These are phyloP conservation scores for Sphaerobolus stellatus DNA, from an alignment of 1,284 basidiomycete species.

Conservation along the genomic window DNA sequence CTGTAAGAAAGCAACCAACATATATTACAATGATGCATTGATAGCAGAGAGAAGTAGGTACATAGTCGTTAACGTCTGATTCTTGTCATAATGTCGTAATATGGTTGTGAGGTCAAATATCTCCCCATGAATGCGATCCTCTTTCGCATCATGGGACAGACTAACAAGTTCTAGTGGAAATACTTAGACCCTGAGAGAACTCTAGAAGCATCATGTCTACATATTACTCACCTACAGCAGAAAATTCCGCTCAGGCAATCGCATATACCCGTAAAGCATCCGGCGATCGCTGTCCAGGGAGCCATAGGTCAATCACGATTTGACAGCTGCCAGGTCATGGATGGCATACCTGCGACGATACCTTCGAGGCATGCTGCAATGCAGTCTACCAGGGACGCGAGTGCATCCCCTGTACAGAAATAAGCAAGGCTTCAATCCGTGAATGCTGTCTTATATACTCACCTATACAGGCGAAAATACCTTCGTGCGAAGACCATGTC, in stretches of 20 bases:
- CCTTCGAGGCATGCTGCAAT: constrained; percentile 18
- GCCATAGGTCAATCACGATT: background rate
- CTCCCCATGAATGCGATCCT: background rate
- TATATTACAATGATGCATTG: background rate
- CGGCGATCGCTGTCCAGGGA: constrained; percentile 15
- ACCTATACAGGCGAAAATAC: constrained; percentile 18
- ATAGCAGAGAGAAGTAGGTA: background rate
- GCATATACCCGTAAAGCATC: constrained; percentile 15
- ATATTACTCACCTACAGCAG: constrained; percentile 17
- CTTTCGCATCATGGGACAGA: background rate
- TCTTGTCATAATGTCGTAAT: background rate
- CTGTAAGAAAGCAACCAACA: background rate
- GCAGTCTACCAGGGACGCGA: constrained; percentile 16
- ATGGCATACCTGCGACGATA: constrained; percentile 15
- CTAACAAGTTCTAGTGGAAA: background rate
- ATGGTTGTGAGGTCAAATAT: background rate
- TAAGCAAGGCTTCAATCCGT: background rate
- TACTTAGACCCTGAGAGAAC: background rate
- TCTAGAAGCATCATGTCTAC: background rate
- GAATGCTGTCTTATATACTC: background rate
- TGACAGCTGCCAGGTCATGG: background rate
- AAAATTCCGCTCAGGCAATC: constrained; percentile 18
- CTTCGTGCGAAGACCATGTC: constrained; percentile 7
- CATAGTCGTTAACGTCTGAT: background rate
- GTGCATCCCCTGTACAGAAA: constrained; percentile 2